These are phyloP conservation scores for Salvia rosmarinus DNA, from an alignment of 257 asterid species.

Conservation along the genomic window DNA sequence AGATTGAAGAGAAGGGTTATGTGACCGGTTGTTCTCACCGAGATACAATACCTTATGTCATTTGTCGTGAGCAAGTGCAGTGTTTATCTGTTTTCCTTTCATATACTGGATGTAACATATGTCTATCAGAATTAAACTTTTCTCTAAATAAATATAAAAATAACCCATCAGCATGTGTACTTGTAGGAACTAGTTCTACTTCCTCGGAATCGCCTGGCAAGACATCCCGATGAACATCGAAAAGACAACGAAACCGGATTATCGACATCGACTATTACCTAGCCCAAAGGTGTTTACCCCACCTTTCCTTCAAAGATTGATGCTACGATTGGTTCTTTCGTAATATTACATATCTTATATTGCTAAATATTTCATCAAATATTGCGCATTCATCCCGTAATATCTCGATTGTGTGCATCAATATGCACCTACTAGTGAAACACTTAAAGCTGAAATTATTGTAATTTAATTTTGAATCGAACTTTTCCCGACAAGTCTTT, in stretches of 20 bases:
- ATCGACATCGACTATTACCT: conserved; percentile 94
- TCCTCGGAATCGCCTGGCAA: conserved; percentile 95
- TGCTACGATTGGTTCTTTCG: conserved; percentile 21
- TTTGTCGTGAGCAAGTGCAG: conserved; percentile 87
- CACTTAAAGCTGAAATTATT: too few species aligned
- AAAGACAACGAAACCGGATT: conserved; percentile 73
- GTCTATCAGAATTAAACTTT: conserved; percentile 2
- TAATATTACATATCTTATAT: conserved; percentile 26
- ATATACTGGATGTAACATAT: conserved; percentile 17
- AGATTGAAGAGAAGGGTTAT: conserved; percentile 83
- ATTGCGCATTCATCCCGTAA: conserved; percentile 96
- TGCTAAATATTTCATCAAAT: conserved; percentile 31
- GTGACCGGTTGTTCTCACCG: conserved; percentile 91
- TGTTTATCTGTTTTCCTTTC: conserved; percentile 11
- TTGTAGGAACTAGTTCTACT: conserved; percentile 62
- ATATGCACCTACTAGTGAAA: too few species aligned
- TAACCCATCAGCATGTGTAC: conserved; percentile 25
- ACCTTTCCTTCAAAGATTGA: conserved; percentile 17
- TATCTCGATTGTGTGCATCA: conserved; percentile 92
- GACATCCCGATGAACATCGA: conserved; percentile 94
- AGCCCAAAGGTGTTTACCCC: conserved; percentile 75
- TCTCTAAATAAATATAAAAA: conserved; percentile 3
- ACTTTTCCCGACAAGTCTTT: conserved; percentile 42
- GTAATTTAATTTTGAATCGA: too few species aligned
- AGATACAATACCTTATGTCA: conserved; percentile 89